Evolutionary conservation across 164 flowering plant genomes (phyloP), one percentile per base, ranked within the genome.

Genomic region (Magnolia changhungtana): DNA sequence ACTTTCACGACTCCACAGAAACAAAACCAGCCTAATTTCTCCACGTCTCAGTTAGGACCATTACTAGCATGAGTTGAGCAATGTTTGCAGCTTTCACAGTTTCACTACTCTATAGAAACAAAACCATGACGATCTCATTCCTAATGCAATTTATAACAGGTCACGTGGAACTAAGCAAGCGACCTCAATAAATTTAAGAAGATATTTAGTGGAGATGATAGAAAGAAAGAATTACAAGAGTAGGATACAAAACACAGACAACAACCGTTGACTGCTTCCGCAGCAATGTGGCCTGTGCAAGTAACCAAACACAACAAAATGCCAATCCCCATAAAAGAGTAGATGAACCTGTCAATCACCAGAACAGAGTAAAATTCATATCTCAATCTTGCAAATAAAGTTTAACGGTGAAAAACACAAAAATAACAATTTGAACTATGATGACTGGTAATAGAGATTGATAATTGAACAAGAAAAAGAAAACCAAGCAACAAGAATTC

Each of bases 211-310:
- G 63, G 7, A 10, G 18, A 8, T 24, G 19, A 55, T 20, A 31
- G 18, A 69, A 49, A 59, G 1, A 10, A 64, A 8, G 29, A 58
- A 3, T 23, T 27, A 19, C 9, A 50, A 51, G 5, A 74, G n/a
- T 29, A 85, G 94, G 95, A 92, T 94, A 94, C 97, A 78, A 87
- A 92, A 80, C 92, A 90, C n/a, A 92, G 84, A 85, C 95, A 91
- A 79, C 96, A 89, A 61, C 95, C 91, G 77, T 84, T 87, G 64
- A 87, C 74, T 19, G 90, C 81, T 81, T 92, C 95, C 37, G 94
- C 92, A 20, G 90, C 95, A 79, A 90, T 85, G 83, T 88, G 90
- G 68, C 98, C 98, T 61, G 88, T 77, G 75, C 88, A 87, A 65
- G 91, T 81, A 66, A 90, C 80, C 61, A 81, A 87, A 61, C 93